These are phyloP conservation scores for Cyclotella baltica DNA, from an alignment of 108 stramenopile species.

Conservation along the genomic window DNA sequence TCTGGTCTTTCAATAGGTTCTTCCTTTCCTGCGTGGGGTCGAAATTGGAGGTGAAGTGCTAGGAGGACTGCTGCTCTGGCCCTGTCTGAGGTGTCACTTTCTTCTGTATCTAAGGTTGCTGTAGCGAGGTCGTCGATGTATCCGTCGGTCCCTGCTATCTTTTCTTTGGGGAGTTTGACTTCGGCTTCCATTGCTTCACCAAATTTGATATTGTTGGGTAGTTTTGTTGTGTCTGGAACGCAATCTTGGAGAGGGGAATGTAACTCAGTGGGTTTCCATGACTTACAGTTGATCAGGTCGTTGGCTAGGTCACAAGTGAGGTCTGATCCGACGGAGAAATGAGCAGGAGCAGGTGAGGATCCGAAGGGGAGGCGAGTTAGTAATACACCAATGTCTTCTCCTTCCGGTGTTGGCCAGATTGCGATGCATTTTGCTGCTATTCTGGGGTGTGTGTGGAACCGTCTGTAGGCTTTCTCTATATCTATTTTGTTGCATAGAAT, in stretches of 20 bases:
- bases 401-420: not conserved
- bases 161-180: not conserved
- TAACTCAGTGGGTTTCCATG: constrained; percentile 14
- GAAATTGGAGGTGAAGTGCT: constrained; percentile 18
- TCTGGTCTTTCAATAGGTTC: constrained; percentile 20
- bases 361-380: constrained; percentile 29
- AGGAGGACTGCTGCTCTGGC: not conserved
- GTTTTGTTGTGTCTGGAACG: not conserved
- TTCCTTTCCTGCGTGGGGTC: not conserved
- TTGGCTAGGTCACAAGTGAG: constrained; percentile 25
- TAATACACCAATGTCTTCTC: constrained; percentile 9
- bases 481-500: constrained; percentile 28
- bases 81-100: not conserved
- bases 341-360: constrained; percentile 15
- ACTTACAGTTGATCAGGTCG: constrained; percentile 10
- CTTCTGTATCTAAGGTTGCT: constrained; percentile 3
- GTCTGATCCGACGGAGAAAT: constrained; percentile 21
- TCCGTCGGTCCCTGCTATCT: not conserved
- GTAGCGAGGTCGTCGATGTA: constrained; percentile 17
- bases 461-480: constrained; percentile 24
- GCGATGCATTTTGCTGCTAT: constrained; percentile 14
- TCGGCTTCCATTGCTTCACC: not conserved
- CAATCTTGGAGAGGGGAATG: constrained; percentile 1
- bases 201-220: not conserved
- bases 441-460: constrained; percentile 4